A percentile compares a stretch with the other conserved stretches of the same genome.
Evolutionary conservation across 306 rosid genomes (phyloP).

Genomic region (Corylus americana): DNA sequence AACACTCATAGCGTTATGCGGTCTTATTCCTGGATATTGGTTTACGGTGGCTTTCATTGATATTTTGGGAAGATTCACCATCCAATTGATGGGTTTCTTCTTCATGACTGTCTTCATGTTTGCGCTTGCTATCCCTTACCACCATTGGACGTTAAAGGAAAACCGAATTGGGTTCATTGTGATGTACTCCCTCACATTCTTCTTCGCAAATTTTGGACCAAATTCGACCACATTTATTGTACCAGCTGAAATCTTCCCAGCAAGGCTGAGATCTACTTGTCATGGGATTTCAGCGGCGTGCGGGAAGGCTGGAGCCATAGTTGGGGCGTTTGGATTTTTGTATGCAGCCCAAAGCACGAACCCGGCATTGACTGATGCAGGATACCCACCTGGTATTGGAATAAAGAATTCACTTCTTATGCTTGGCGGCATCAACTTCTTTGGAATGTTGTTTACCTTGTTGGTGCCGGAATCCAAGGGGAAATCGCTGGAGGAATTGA

Average conservation of each 20-base stretch:
- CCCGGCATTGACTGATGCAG: constrained; percentile 34
- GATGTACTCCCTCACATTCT: constrained; percentile 76
- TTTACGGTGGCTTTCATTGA: constrained; percentile 72
- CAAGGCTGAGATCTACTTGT: constrained; percentile 83
- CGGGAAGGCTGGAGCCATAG: constrained; percentile 89
- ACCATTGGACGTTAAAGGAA: constrained; percentile 55
- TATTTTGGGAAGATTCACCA: constrained; percentile 66
- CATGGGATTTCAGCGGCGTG: constrained; percentile 93
- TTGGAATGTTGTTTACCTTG: constrained; percentile 61
- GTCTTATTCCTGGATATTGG: constrained; percentile 96
- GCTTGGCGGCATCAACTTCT: constrained; percentile 73
- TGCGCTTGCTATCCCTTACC: constrained; percentile 77
- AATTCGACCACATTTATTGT: constrained; percentile 87
- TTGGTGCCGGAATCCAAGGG: constrained; percentile 90
- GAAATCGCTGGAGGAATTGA: constrained; percentile 79
- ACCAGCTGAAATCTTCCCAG: constrained; percentile 91
- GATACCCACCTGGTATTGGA: constrained; percentile 83
- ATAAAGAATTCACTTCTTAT: constrained; percentile 59
- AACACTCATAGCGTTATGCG: constrained; percentile 76
- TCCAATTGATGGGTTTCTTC: constrained; percentile 85
- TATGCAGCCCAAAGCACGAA: constrained; percentile 69
- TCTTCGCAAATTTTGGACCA: constrained; percentile 92
- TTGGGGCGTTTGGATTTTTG: constrained; percentile 89
- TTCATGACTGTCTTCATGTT: constrained; percentile 97
- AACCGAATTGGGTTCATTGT: constrained; percentile 63